Conservation (phyloP, 2,329 filamentous ascomycete genomes). For the Diaporthe ilicicola region DNA sequence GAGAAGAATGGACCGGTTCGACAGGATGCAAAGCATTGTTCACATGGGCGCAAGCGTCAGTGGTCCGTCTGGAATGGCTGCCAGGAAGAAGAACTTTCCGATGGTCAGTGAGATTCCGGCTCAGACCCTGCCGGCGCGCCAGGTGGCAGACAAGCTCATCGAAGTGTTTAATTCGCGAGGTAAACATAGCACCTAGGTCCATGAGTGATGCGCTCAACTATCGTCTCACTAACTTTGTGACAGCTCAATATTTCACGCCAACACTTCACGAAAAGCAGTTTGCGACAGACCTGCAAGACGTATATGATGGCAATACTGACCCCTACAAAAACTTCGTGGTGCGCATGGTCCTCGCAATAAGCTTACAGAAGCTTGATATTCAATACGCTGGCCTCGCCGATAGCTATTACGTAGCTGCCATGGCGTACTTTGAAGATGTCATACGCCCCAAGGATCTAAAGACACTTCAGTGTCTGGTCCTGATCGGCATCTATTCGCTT, state of each 20-base stretch:
- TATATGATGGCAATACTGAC: slow-evolving; percentile 79
- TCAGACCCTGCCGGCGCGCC: slow-evolving; percentile 74
- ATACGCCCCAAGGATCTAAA: slow-evolving; percentile 89
- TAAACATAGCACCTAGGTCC: slow-evolving; percentile 46
- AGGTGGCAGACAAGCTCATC: slow-evolving; percentile 79
- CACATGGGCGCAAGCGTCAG: slow-evolving; percentile 59
- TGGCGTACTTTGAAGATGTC: slow-evolving; percentile 83
- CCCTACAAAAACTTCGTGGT: slow-evolving; percentile 88
- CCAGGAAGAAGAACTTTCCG: slow-evolving; percentile 85
- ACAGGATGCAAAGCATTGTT: slow-evolving; percentile 71
- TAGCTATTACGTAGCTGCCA: slow-evolving; percentile 91
- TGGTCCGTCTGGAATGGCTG: slow-evolving; percentile 58
- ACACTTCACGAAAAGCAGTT: slow-evolving; percentile 86
- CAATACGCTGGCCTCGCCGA: slow-evolving; percentile 94
- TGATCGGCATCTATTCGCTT: slow-evolving; percentile 92
- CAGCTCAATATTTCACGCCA: slow-evolving; percentile 89
- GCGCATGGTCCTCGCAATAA: slow-evolving; percentile 92
- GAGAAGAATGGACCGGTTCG: slow-evolving; percentile 62
- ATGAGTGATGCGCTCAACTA: slow-evolving; percentile 14
- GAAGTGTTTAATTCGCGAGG: slow-evolving; percentile 88
- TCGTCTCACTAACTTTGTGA: slow-evolving; percentile 35
- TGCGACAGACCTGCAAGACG: slow-evolving; percentile 77
- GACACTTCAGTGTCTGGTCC: slow-evolving; percentile 86
- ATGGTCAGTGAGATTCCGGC: slow-evolving; percentile 88
- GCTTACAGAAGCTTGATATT: slow-evolving; percentile 88